Evolutionary conservation across 2,329 filamentous ascomycete genomes (phyloP).

Genomic region (Aureobasidium pullulans): DNA sequence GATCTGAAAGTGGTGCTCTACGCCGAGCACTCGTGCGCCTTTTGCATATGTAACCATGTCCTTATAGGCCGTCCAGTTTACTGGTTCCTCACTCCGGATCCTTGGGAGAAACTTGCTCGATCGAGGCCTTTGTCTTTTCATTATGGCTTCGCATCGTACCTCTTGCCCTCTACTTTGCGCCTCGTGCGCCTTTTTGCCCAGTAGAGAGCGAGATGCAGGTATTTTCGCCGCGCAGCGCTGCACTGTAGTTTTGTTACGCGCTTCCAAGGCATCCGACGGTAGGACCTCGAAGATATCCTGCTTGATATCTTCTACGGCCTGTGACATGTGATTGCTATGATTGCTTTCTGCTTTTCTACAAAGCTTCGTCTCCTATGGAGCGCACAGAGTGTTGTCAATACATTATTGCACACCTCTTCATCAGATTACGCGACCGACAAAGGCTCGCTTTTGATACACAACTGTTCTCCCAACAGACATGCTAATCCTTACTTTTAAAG

Average conservation of each 20-base stretch:
- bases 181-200: slow-evolving; percentile 10
- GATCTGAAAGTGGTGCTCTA: slow-evolving; percentile 60
- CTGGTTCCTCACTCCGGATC: slow-evolving; percentile 73
- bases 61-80: slow-evolving; percentile 73
- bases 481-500: slow-evolving; percentile 72
- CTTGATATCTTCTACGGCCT: slow-evolving; percentile 37
- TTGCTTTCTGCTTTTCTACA: slow-evolving; percentile 20
- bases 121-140: slow-evolving; percentile 62
- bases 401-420: slow-evolving; percentile 23
- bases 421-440: slow-evolving; percentile 42
- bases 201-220: slow-evolving; percentile 15
- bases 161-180: slow-evolving; percentile 42
- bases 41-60: slow-evolving; percentile 81
- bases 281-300: slow-evolving; percentile 49
- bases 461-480: slow-evolving; percentile 42
- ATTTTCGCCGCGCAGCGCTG: slow-evolving; percentile 14
- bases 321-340: slow-evolving; percentile 33
- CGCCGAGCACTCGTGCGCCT: slow-evolving; percentile 73
- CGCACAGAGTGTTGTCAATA: slow-evolving; percentile 38
- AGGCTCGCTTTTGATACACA: slow-evolving; percentile 42
- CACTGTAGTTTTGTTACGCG: slow-evolving; percentile 32
- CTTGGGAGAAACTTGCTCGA: slow-evolving; percentile 63
- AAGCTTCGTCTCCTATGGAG: slow-evolving; percentile 10
- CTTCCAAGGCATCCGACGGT: slow-evolving; percentile 57
- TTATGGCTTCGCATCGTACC: slow-evolving; percentile 37